Percentiles rank a stretch among this genome's conserved stretches.
Conservation (phyloP, 1,139 yeast species). For the Debaryomycetaceae sp. region DNA sequence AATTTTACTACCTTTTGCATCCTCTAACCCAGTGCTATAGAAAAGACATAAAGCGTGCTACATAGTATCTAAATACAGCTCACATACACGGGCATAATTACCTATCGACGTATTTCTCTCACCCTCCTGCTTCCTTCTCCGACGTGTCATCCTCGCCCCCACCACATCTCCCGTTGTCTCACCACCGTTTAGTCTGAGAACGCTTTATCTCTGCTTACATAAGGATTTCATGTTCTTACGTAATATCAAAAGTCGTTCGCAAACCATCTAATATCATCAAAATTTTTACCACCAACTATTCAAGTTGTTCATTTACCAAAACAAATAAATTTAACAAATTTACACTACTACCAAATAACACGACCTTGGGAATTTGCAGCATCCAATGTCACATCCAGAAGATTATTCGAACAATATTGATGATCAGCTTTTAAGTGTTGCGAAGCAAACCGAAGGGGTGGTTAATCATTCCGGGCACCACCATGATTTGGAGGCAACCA, state of each 20-base stretch:
- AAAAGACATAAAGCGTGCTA: too few relatives aligned
- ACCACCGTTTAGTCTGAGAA: too few relatives aligned
- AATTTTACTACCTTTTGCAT: too few relatives aligned
- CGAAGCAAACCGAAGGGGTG: slow-evolving; percentile 30
- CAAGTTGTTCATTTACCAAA: slow-evolving; percentile 12
- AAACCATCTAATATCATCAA: slow-evolving; percentile 1
- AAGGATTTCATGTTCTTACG: not conserved
- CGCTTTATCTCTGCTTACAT: not conserved
- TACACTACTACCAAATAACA: slow-evolving; percentile 26
- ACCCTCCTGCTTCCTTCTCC: too few relatives aligned
- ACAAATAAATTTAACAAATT: slow-evolving; percentile 12
- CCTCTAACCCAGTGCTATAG: too few relatives aligned
- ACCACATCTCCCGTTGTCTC: too few relatives aligned
- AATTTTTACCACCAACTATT: not conserved
- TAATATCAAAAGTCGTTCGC: not conserved
- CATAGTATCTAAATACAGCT: too few relatives aligned
- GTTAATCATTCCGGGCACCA: slow-evolving; percentile 12
- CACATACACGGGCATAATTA: too few relatives aligned
- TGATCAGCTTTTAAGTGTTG: slow-evolving; percentile 42
- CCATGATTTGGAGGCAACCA: slow-evolving; percentile 24
- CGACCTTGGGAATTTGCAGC: slow-evolving; percentile 12
- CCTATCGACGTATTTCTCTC: too few relatives aligned
- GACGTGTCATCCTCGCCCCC: too few relatives aligned
- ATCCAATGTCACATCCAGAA: slow-evolving; percentile 21
- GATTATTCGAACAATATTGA: slow-evolving; percentile 44